These are phyloP conservation scores for Anisodus tanguticus DNA, from an alignment of 257 asterid species.

Conservation along the genomic window DNA sequence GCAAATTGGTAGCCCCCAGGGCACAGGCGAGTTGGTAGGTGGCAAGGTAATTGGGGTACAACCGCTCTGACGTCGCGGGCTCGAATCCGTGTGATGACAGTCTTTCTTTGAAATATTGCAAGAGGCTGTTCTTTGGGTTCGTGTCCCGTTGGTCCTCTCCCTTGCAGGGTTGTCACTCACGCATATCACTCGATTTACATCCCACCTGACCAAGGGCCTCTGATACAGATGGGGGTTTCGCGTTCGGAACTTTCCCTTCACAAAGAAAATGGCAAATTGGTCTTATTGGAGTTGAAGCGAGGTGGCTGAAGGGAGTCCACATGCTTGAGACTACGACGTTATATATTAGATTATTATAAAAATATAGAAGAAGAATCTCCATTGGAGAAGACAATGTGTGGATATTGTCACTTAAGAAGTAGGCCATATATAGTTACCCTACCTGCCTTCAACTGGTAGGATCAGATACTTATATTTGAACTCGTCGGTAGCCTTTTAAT, in stretches of 20 bases:
- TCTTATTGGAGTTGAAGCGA: background rate
- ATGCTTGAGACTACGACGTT: background rate
- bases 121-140: too few species aligned
- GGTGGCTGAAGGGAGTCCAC: background rate
- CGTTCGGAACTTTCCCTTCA: too few species aligned
- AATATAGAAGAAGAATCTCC: constrained; percentile 14
- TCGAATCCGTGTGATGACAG: too few species aligned
- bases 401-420: constrained; percentile 28
- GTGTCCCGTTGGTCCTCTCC: too few species aligned
- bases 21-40: too few species aligned
- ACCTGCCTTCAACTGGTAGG: background rate
- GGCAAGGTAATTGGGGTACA: too few species aligned
- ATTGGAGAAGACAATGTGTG: constrained; percentile 24
- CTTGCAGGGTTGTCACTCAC: too few species aligned
- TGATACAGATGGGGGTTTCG: too few species aligned
- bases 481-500: constrained; percentile 11
- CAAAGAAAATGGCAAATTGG: background rate
- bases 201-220: too few species aligned
- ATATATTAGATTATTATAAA: background rate
- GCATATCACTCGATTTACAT: too few species aligned
- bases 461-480: background rate
- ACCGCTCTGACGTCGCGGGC: too few species aligned
- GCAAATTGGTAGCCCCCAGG: background rate
- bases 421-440: background rate
- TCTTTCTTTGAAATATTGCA: too few species aligned